These are phyloP conservation scores for Venturia effusa DNA, from an alignment of 2,329 filamentous ascomycete species.

Conservation along the genomic window DNA sequence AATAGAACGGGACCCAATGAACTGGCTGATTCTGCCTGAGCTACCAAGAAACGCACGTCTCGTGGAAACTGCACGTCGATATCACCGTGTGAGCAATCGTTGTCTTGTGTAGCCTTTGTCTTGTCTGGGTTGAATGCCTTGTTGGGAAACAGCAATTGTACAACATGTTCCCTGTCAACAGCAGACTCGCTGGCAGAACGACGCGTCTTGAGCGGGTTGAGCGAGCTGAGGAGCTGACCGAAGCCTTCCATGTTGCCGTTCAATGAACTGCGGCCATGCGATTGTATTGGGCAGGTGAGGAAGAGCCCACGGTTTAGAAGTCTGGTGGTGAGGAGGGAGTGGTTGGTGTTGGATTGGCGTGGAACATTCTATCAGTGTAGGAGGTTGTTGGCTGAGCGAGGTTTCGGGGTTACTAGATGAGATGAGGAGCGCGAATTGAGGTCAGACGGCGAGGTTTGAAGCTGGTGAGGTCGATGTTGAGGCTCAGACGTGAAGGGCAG, in stretches of 20 bases:
- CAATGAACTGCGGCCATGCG: not conserved
- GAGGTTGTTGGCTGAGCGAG: not conserved
- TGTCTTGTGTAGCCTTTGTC: not conserved
- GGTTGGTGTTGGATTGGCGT: not conserved
- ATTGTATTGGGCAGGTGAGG: not conserved
- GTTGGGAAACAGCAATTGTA: constrained; percentile 4
- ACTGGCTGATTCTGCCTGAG: constrained; percentile 29
- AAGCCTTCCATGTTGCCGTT: not conserved
- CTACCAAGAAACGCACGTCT: constrained; percentile 32
- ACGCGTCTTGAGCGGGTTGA: not conserved
- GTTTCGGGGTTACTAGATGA: not conserved
- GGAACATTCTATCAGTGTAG: not conserved
- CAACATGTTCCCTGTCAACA: not conserved
- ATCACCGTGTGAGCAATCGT: constrained; percentile 15
- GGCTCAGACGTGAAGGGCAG: not conserved
- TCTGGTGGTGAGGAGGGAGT: not conserved
- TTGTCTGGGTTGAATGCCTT: not conserved
- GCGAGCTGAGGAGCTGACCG: not conserved
- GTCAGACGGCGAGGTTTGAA: not conserved
- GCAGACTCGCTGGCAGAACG: not conserved
- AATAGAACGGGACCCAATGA: constrained; percentile 28
- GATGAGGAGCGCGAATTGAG: not conserved
- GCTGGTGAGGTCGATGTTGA: not conserved
- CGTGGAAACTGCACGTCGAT: constrained; percentile 30
- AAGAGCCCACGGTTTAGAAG: not conserved